Percentiles rank a stretch among this genome's conserved stretches.
phyloP scores from a whole-genome alignment of 148 eudicot species.

The Persicaria tinctoria region DNA sequence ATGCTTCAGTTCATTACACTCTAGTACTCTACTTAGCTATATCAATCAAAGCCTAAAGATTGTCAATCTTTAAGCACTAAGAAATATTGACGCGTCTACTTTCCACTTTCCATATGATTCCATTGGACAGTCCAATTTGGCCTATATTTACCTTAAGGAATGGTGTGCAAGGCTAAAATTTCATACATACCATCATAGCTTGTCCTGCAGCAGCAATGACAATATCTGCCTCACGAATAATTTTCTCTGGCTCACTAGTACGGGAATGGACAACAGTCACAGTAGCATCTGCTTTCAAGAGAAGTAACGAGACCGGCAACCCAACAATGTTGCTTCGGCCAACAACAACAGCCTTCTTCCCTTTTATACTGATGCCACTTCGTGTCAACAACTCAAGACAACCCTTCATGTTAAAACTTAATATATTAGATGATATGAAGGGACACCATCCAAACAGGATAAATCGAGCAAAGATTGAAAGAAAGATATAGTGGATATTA shows the following conservation, averaged over 20 bases:
- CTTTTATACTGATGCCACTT: constrained; percentile 74
- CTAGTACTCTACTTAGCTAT: not conserved
- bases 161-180: not conserved
- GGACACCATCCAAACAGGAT: not conserved
- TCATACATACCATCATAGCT: constrained; percentile 63
- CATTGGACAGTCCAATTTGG: not conserved
- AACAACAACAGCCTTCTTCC: constrained; percentile 85
- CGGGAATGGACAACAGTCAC: constrained; percentile 81
- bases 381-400: constrained; percentile 31
- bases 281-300: constrained; percentile 91
- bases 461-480: not conserved
- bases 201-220: constrained; percentile 96
- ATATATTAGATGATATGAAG: not conserved
- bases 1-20: no score
- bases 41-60: not conserved
- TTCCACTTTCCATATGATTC: not conserved
- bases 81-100: not conserved
- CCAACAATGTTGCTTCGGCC: constrained; percentile 97
- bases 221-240: constrained; percentile 84
- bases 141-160: not conserved
- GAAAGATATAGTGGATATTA: not conserved
- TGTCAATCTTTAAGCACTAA: not conserved
- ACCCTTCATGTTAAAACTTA: constrained; percentile 17
- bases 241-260: constrained; percentile 56
- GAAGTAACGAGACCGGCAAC: constrained; percentile 58